These are phyloP conservation scores for Fusarium pseudograminearum DNA, from an alignment of 2,329 filamentous ascomycete genomes.

Conservation along the genomic window DNA sequence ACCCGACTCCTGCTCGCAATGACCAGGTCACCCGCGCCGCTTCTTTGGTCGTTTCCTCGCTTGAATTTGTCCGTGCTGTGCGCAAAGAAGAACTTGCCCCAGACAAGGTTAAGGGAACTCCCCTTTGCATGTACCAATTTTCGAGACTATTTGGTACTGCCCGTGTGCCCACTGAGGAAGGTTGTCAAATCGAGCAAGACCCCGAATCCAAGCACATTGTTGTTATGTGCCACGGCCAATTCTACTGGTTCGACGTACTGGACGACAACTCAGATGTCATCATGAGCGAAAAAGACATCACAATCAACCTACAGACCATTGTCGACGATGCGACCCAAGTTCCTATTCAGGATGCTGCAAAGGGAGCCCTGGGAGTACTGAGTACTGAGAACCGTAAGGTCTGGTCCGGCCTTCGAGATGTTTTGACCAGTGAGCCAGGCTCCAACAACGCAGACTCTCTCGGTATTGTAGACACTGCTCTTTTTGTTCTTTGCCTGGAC, in stretches of 20 bases:
- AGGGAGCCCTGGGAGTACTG: conserved; percentile 90
- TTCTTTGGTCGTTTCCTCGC: conserved; percentile 87
- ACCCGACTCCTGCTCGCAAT: conserved; percentile 94
- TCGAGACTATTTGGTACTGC: conserved; percentile 95
- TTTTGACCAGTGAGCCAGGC: conserved; percentile 84
- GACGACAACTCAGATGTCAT: conserved; percentile 95
- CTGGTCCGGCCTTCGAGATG: conserved; percentile 91
- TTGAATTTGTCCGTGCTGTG: conserved; percentile 93
- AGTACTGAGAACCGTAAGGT: conserved; percentile 97
- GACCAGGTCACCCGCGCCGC: conserved; percentile 96
- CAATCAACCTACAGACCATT: conserved; percentile 91
- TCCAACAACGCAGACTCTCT: conserved; percentile 97
- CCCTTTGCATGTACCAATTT: conserved; percentile 98
- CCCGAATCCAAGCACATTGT: conserved; percentile 93
- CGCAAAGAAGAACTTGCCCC: conserved; percentile 92
- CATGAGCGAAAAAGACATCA: conserved; percentile 95
- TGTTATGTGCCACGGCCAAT: conserved; percentile 92
- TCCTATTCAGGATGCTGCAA: conserved; percentile 94
- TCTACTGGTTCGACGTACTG: conserved; percentile 99
- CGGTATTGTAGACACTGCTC: conserved; percentile 92
- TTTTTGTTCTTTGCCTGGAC: conserved; percentile 93
- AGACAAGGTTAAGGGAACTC: conserved; percentile 84
- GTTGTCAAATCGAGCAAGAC: conserved; percentile 96
- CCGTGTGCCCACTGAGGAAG: conserved; percentile 91
- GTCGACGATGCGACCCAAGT: conserved; percentile 90